Evolutionary conservation across 768 basidiomycete genomes (phyloP).

Genomic region (Trametes elegans): DNA sequence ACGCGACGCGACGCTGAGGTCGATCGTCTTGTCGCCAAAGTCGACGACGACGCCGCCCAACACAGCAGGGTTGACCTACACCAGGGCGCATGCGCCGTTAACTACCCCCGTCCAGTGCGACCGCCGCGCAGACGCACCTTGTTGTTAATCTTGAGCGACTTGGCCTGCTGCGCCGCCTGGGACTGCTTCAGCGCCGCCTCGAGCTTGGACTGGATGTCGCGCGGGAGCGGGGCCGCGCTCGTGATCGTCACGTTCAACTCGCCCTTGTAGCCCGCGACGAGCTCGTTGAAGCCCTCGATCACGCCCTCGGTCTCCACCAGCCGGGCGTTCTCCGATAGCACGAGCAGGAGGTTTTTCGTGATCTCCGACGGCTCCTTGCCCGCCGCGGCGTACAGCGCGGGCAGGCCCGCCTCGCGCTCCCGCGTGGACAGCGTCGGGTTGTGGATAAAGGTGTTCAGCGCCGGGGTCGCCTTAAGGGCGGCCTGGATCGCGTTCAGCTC

Average conservation of each 20-base stretch:
- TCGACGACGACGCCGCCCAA: conserved; percentile 93
- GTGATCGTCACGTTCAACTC: conserved; percentile 93
- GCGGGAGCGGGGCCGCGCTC: conserved; percentile 77
- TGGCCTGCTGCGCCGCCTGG: conserved; percentile 81
- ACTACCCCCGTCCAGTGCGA: neutral
- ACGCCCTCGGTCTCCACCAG: conserved; percentile 81
- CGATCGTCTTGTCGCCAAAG: conserved; percentile 98
- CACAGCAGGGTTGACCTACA: conserved; percentile 86
- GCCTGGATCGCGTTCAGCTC: conserved; percentile 75
- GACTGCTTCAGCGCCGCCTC: conserved; percentile 86
- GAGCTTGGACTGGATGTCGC: conserved; percentile 70
- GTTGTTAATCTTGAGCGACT: conserved; percentile 86
- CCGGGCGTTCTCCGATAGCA: conserved; percentile 93
- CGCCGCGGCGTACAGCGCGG: conserved; percentile 62
- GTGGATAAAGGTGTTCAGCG: conserved; percentile 67
- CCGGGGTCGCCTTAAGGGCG: conserved; percentile 64
- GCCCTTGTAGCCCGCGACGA: conserved; percentile 86
- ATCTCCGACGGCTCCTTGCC: conserved; percentile 83
- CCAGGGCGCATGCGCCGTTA: neutral
- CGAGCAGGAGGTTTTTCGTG: conserved; percentile 87
- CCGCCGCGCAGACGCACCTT: conserved; percentile 55
- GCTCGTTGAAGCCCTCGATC: conserved; percentile 87
- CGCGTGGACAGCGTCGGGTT: conserved; percentile 90
- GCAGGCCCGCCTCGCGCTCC: conserved; percentile 71
- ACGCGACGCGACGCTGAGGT: conserved; percentile 90